phyloP scores from a whole-genome alignment of 73 alveolate genomes.

The Blepharisma japonicum region DNA sequence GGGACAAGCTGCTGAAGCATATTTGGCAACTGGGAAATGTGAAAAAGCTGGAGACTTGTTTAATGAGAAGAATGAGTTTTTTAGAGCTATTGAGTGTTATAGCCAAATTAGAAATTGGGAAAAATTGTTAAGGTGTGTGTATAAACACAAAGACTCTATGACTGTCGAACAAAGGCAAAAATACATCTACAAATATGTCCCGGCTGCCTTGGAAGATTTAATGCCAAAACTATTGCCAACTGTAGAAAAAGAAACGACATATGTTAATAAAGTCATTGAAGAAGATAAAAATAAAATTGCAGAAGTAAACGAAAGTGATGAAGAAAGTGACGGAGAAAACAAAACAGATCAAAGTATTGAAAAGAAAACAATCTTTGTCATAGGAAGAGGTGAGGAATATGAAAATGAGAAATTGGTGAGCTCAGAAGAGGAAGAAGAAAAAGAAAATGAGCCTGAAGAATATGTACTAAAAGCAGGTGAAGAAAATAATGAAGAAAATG shows the following conservation, averaged over 20 bases:
- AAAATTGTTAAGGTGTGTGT: slow-evolving; percentile 47
- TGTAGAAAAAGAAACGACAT: slow-evolving; percentile 10
- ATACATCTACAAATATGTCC: slow-evolving; percentile 65
- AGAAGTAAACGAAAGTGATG: slow-evolving; percentile 21
- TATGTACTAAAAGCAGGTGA: no score
- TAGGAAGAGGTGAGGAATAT: no score
- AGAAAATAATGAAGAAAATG: no score
- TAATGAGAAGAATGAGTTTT: slow-evolving; percentile 30
- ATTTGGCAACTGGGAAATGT: slow-evolving; percentile 36
- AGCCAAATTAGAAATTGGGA: slow-evolving; percentile 46
- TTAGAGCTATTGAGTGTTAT: slow-evolving; percentile 48
- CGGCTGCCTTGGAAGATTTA: slow-evolving; percentile 59
- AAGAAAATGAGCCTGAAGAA: no score
- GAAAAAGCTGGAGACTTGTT: slow-evolving; percentile 44
- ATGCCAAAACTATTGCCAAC: slow-evolving; percentile 13
- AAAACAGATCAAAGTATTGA: background rate
- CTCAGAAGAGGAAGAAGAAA: no score
- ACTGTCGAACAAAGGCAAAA: slow-evolving; percentile 59
- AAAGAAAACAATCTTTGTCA: no score
- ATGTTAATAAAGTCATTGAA: background rate
- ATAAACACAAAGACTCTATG: slow-evolving; percentile 58
- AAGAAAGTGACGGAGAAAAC: background rate
- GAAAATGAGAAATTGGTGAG: no score
- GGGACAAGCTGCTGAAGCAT: slow-evolving; percentile 80
- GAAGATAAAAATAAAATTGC: slow-evolving; percentile 18